A percentile compares a stretch with the other conserved stretches of the same genome.
Evolutionary conservation across 768 basidiomycete genomes (phyloP).

Genomic region (Infundibulicybe gibba): DNA sequence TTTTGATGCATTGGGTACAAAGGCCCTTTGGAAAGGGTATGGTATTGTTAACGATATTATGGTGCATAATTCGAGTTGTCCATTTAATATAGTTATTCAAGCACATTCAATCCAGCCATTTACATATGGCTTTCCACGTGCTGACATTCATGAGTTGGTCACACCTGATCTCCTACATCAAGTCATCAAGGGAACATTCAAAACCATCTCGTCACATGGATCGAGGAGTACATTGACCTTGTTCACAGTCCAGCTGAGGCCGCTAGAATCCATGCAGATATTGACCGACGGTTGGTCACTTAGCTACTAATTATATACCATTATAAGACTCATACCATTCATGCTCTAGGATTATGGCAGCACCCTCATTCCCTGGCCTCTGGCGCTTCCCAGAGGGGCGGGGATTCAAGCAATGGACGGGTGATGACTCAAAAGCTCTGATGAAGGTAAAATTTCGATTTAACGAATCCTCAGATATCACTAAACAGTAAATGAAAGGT

Average conservation of each 20-base stretch:
- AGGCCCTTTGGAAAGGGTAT: conserved; percentile 20
- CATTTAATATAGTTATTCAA: not conserved
- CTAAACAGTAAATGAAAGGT: too few species aligned
- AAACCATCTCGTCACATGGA: conserved; percentile 32
- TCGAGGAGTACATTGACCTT: conserved; percentile 17
- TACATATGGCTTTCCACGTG: conserved; percentile 22
- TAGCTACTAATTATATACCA: not conserved
- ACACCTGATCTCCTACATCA: conserved; percentile 28
- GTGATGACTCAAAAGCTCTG: conserved; percentile 19
- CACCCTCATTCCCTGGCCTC: conserved; percentile 5
- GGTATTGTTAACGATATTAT: conserved; percentile 20
- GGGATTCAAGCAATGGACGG: conserved; percentile 14
- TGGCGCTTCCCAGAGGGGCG: conserved; percentile 19
- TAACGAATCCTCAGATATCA: too few species aligned
- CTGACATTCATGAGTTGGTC: conserved; percentile 27
- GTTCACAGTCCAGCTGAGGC: conserved; percentile 9
- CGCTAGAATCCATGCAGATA: conserved; percentile 19
- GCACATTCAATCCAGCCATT: conserved; percentile 18
- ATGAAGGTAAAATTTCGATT: conserved; percentile 16
- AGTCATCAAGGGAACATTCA: conserved; percentile 31
- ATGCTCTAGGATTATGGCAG: conserved; percentile 3
- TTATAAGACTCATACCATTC: not conserved
- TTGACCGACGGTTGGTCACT: conserved; percentile 19
- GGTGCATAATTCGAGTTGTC: conserved; percentile 9
- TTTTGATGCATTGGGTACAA: conserved; percentile 9